Percentiles rank a stretch among this genome's conserved stretches.
Conservation (phyloP, 2,329 filamentous ascomycete species). For the Pseudopithomyces chartarum region DNA sequence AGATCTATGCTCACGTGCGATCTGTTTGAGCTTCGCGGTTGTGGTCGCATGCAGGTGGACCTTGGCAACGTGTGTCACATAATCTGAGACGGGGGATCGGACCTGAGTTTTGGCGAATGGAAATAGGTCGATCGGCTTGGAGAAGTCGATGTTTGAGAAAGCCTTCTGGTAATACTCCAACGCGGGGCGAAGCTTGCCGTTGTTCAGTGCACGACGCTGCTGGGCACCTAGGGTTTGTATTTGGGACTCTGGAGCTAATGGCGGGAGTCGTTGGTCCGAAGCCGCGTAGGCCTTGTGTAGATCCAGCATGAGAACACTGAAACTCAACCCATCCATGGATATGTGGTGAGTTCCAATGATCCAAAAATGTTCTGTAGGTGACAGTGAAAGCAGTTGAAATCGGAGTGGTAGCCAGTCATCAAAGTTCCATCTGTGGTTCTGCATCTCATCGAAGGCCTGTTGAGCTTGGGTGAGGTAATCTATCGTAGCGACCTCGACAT, state of each 20-base stretch:
- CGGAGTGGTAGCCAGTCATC: constrained; percentile 41
- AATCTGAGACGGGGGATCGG: constrained; percentile 7
- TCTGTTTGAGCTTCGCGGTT: neutral
- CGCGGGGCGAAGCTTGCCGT: constrained; percentile 6
- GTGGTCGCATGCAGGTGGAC: neutral
- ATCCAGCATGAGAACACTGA: constrained; percentile 51
- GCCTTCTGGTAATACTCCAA: constrained; percentile 9
- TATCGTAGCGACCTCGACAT: constrained; percentile 29
- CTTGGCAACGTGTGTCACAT: neutral
- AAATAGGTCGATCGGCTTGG: constrained; percentile 26
- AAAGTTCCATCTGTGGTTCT: constrained; percentile 46
- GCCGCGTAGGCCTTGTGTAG: constrained; percentile 50
- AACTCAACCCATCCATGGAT: constrained; percentile 55
- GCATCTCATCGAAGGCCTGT: constrained; percentile 27
- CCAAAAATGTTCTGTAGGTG: constrained; percentile 44
- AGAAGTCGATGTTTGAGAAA: constrained; percentile 1
- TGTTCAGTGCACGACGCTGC: constrained; percentile 8
- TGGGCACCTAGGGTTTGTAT: constrained; percentile 1
- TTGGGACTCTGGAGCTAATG: constrained; percentile 17
- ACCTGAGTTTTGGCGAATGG: constrained; percentile 15
- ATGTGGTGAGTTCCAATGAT: constrained; percentile 57
- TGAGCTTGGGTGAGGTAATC: neutral
- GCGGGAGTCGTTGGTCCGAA: constrained; percentile 17
- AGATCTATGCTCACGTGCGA: neutral
- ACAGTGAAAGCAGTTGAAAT: constrained; percentile 44